Conservation (phyloP, 805 yeast genomes). For the Myxozyma kluyveri region DNA sequence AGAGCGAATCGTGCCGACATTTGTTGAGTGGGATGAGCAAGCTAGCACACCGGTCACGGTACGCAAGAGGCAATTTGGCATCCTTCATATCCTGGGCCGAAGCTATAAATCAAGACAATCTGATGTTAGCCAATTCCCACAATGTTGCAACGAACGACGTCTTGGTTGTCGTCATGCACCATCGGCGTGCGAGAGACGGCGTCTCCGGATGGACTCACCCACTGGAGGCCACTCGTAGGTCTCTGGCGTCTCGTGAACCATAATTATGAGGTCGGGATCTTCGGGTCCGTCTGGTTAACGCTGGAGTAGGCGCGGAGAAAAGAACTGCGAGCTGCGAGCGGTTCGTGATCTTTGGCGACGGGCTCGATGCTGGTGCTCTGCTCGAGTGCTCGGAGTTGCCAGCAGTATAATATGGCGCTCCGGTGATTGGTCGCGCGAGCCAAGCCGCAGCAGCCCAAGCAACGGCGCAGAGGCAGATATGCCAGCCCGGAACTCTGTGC, state of each 20-base stretch:
- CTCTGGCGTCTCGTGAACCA: slow-evolving; percentile 25
- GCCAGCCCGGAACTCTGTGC: too few relatives aligned
- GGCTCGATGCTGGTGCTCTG: too few relatives aligned
- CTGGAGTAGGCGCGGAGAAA: neutral
- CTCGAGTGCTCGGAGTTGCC: too few relatives aligned
- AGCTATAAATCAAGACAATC: slow-evolving; percentile 42
- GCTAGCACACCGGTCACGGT: slow-evolving; percentile 80
- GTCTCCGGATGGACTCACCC: slow-evolving; percentile 21
- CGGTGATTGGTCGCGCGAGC: too few relatives aligned
- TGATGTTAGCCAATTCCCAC: neutral
- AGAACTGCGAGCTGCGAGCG: neutral
- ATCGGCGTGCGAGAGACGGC: neutral
- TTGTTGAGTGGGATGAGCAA: slow-evolving; percentile 58
- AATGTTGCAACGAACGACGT: neutral
- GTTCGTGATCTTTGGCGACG: neutral
- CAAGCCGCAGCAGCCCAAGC: too few relatives aligned
- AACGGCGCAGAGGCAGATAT: too few relatives aligned
- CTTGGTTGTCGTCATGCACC: too few relatives aligned
- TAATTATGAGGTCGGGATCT: too few relatives aligned
- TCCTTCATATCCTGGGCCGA: slow-evolving; percentile 81
- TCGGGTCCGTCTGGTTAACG: too few relatives aligned
- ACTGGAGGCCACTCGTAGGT: slow-evolving; percentile 25
- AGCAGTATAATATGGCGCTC: too few relatives aligned
- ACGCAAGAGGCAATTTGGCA: slow-evolving; percentile 70
- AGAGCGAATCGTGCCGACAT: slow-evolving; percentile 57